Percentiles rank a stretch among this genome's conserved stretches.
These are phyloP conservation scores for Angophora floribunda DNA, from an alignment of 345 rosid species.

Conservation along the genomic window DNA sequence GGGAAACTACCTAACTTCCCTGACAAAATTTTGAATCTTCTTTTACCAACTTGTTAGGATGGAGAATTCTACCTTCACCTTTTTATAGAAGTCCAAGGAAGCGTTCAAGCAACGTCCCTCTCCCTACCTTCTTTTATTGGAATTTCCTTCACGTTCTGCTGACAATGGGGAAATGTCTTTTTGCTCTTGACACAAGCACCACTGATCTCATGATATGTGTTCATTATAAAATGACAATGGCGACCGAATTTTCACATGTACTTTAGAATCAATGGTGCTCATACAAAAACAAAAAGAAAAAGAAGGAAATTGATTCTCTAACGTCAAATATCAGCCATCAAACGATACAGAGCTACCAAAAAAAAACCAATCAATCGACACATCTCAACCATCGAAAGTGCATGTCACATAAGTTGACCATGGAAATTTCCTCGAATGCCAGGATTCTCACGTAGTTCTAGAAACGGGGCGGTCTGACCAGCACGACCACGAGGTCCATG, in stretches of 20 bases:
- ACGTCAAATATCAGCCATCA: neutral
- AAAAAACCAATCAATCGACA: neutral
- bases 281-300: neutral
- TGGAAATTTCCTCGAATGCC: neutral
- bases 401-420: neutral
- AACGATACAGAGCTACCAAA: neutral
- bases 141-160: neutral
- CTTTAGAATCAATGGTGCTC: neutral
- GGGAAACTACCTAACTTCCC: neutral
- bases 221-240: neutral
- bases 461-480: neutral
- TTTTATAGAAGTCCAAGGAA: neutral
- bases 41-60: neutral
- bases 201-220: neutral
- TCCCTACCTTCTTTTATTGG: neutral
- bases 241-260: neutral
- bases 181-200: neutral
- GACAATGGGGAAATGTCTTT: neutral
- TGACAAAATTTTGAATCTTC: neutral
- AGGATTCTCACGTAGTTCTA: neutral
- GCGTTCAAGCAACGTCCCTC: neutral
- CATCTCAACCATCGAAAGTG: neutral
- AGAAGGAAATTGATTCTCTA: neutral
- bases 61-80: neutral
- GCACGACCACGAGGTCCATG: neutral